phyloP scores from a whole-genome alignment of 2,329 filamentous ascomycete genomes.

The Fusarium brachygibbosum region DNA sequence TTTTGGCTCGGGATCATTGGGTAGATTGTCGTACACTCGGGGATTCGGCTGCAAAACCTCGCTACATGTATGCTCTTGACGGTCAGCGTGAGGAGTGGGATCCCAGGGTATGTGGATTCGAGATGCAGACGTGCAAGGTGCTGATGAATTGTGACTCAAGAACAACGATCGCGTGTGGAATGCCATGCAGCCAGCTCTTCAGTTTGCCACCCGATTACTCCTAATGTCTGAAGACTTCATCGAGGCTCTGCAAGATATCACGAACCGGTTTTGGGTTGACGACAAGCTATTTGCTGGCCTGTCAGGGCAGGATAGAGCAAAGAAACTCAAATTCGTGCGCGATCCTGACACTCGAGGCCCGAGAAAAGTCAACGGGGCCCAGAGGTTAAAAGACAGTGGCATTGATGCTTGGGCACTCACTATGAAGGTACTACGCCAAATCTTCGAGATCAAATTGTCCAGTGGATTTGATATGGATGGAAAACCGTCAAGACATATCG shows the following conservation, averaged over 20 bases:
- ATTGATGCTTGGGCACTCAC: slow-evolving; percentile 4
- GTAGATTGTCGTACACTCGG: slow-evolving; percentile 2
- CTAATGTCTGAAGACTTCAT: slow-evolving; percentile 39
- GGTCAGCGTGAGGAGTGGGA: slow-evolving; percentile 45
- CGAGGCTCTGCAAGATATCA: slow-evolving; percentile 40
- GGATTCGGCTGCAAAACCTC: neutral
- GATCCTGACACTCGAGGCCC: slow-evolving; percentile 7
- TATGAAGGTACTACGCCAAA: slow-evolving; percentile 5
- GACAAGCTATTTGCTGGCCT: slow-evolving; percentile 8
- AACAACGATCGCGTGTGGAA: slow-evolving; percentile 50
- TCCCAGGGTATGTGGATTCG: slow-evolving; percentile 36
- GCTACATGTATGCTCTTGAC: slow-evolving; percentile 40
- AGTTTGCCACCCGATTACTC: slow-evolving; percentile 47
- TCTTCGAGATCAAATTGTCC: slow-evolving; percentile 19
- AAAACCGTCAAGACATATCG: neutral
- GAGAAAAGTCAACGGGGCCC: slow-evolving; percentile 11
- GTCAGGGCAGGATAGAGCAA: neutral
- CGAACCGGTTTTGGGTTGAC: slow-evolving; percentile 44
- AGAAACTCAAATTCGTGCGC: slow-evolving; percentile 24
- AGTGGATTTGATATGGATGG: slow-evolving; percentile 27
- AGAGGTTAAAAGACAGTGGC: slow-evolving; percentile 1
- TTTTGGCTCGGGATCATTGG: slow-evolving; percentile 35
- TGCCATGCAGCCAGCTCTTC: slow-evolving; percentile 49
- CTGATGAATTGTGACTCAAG: slow-evolving; percentile 12
- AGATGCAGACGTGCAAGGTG: neutral